Evolutionary conservation across 2,329 filamentous ascomycete genomes (phyloP).

Genomic region (Penicillium crustosum): DNA sequence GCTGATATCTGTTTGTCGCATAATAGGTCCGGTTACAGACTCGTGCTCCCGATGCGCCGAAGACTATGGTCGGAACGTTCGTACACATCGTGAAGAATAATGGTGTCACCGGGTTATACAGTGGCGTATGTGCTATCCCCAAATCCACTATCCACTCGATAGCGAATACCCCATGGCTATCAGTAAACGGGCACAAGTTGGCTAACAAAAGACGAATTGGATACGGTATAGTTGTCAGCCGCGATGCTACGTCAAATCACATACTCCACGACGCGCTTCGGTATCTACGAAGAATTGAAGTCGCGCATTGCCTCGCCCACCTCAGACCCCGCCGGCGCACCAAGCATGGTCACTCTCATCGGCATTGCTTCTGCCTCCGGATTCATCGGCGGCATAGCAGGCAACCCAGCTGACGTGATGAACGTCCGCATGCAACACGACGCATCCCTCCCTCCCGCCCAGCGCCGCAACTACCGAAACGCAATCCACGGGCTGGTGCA

Average conservation of each 20-base stretch:
- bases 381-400: conserved; percentile 82
- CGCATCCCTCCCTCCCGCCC: conserved; percentile 67
- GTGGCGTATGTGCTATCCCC: conserved; percentile 57
- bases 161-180: background rate
- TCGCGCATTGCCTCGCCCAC: conserved; percentile 54
- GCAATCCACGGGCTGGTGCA: conserved; percentile 81
- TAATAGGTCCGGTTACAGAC: conserved; percentile 81
- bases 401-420: conserved; percentile 92
- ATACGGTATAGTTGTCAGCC: conserved; percentile 66
- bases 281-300: conserved; percentile 94
- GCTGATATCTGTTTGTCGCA: conserved; percentile 20
- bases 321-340: conserved; percentile 44
- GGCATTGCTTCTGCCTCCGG: conserved; percentile 81
- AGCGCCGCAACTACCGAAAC: conserved; percentile 85
- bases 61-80: conserved; percentile 83
- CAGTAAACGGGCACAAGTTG: background rate
- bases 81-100: conserved; percentile 74
- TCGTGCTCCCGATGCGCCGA: conserved; percentile 70
- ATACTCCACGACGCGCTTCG: conserved; percentile 95
- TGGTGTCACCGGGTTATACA: conserved; percentile 80
- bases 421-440: conserved; percentile 99
- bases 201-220: conserved; percentile 7
- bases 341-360: conserved; percentile 74
- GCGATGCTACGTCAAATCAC: conserved; percentile 91
- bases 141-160: background rate